Evolutionary conservation across 2,329 filamentous ascomycete genomes (phyloP).

Genomic region (Cladosporium colombiae): DNA sequence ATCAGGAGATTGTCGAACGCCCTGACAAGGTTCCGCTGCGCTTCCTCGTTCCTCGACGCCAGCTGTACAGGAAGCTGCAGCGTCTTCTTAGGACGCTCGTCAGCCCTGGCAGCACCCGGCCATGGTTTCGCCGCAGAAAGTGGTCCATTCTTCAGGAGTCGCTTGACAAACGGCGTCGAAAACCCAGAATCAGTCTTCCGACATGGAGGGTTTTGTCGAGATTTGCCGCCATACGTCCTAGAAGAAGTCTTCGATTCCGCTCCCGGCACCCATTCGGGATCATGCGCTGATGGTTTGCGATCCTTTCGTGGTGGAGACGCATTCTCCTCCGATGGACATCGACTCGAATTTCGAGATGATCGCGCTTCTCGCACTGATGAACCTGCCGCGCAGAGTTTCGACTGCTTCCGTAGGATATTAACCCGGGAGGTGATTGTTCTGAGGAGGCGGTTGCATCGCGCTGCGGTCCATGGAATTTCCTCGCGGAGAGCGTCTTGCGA

Average conservation of each 20-base stretch:
- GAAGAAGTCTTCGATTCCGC: background rate
- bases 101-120: background rate
- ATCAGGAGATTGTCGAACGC: constrained; percentile 20
- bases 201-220: background rate
- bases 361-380: background rate
- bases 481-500: constrained; percentile 1
- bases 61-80: constrained; percentile 34
- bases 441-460: constrained; percentile 46
- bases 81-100: background rate
- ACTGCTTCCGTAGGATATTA: constrained; percentile 38
- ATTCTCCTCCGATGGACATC: background rate
- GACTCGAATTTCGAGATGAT: background rate
- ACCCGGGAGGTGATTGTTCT: constrained; percentile 46
- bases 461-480: constrained; percentile 43
- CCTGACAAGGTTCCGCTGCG: constrained; percentile 20
- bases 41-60: constrained; percentile 27
- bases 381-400: background rate
- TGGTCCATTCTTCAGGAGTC: constrained; percentile 23
- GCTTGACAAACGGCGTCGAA: constrained; percentile 25
- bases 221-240: constrained; percentile 16
- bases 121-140: background rate
- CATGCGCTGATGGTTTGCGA: constrained; percentile 12
- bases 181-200: constrained; percentile 15
- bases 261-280: constrained; percentile 27
- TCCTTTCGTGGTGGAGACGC: background rate